A percentile compares a stretch with the other conserved stretches of the same genome.
These are phyloP conservation scores for Heimioporus sp. DNA, from an alignment of 768 basidiomycete genomes.

Conservation along the genomic window DNA sequence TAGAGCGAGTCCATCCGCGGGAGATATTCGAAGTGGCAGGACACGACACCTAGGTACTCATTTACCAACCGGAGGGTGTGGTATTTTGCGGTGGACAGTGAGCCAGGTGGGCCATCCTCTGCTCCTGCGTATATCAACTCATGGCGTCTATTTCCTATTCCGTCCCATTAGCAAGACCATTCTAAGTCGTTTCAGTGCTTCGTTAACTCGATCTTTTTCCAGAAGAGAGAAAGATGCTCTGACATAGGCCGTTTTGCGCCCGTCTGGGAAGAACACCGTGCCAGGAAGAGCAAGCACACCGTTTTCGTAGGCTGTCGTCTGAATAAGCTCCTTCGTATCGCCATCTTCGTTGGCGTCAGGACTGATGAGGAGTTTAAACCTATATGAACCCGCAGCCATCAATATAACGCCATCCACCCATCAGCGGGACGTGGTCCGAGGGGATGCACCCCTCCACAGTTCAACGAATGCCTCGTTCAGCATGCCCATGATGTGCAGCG, in stretches of 20 bases:
- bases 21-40: too few relatives aligned
- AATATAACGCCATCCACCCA: background rate
- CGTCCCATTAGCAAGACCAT: slow-evolving; percentile 35
- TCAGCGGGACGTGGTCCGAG: slow-evolving; percentile 2
- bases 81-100: too few relatives aligned
- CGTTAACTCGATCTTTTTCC: slow-evolving; percentile 64
- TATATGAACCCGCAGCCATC: slow-evolving; percentile 25
- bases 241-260: slow-evolving; percentile 68
- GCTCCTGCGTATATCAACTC: background rate
- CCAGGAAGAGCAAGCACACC: slow-evolving; percentile 91
- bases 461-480: slow-evolving; percentile 3
- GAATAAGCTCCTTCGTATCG: slow-evolving; percentile 74
- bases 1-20: too few relatives aligned
- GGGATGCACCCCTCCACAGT: background rate
- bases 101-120: background rate
- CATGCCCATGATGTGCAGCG: slow-evolving; percentile 1
- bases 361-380: slow-evolving; percentile 68
- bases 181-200: slow-evolving; percentile 64
- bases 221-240: slow-evolving; percentile 79
- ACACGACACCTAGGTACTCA: background rate
- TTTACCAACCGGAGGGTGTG: too few relatives aligned
- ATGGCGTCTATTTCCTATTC: slow-evolving; percentile 5
- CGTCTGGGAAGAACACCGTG: slow-evolving; percentile 74
- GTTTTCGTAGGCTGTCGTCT: slow-evolving; percentile 68
- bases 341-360: slow-evolving; percentile 38